Conservation (phyloP, 1,139 yeast species). For the Saccharomycopsis hybrid region DNA sequence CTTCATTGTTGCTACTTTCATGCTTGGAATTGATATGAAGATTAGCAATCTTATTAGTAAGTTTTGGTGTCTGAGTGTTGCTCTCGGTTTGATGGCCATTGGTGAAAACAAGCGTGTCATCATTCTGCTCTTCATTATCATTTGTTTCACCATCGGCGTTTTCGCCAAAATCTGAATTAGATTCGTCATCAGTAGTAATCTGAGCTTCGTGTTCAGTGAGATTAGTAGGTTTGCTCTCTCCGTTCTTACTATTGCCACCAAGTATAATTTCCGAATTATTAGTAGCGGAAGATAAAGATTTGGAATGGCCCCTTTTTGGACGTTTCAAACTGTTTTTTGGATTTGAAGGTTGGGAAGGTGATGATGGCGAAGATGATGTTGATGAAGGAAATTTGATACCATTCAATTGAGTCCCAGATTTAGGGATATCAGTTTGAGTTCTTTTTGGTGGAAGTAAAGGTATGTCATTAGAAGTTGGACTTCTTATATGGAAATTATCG, state of each 20-base stretch:
- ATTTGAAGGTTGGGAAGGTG: too few species aligned
- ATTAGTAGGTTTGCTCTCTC: not conserved
- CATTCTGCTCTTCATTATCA: not conserved
- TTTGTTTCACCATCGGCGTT: not conserved
- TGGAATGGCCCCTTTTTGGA: constrained; percentile 9
- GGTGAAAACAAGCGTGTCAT: not conserved
- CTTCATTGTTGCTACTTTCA: too few species aligned
- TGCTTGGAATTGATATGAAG: too few species aligned
- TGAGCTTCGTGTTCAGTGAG: not conserved
- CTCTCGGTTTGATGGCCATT: too few species aligned
- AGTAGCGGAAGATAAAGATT: constrained; percentile 8
- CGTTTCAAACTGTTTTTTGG: too few species aligned
- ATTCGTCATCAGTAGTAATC: constrained; percentile 11
- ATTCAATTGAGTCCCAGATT: too few species aligned
- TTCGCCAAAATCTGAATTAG: constrained; percentile 3
- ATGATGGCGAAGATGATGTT: too few species aligned
- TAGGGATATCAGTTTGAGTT: too few species aligned
- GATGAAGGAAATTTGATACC: too few species aligned
- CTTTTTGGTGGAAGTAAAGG: not conserved
- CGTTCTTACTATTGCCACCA: constrained; percentile 1
- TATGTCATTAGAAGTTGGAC: not conserved
- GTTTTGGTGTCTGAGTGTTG: too few species aligned
- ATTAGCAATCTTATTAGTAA: too few species aligned
- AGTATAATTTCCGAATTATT: constrained; percentile 3
- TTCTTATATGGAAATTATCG: constrained; percentile 6